Conservation (phyloP, 106 monocot species). For the Agapanthus africanus region DNA sequence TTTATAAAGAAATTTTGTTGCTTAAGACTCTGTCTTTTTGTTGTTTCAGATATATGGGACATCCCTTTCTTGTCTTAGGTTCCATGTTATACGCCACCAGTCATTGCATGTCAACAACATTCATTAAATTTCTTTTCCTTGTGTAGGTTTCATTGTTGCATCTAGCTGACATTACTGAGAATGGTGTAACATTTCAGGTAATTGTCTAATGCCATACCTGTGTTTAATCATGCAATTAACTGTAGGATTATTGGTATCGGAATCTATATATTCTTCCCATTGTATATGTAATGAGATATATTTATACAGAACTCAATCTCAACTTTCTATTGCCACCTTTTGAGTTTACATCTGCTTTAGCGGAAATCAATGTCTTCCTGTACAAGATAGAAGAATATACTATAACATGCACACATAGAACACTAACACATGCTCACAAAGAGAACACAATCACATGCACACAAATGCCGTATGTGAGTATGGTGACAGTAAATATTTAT, state of each 20-base stretch:
- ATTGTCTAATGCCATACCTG: not conserved
- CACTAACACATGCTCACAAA: too few species aligned
- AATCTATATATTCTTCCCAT: not conserved
- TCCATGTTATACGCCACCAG: not conserved
- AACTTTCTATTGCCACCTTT: not conserved
- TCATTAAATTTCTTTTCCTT: constrained; percentile 4
- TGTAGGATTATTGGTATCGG: not conserved
- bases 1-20: not conserved
- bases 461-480: too few species aligned
- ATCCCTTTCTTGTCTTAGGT: not conserved
- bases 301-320: not conserved
- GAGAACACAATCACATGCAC: too few species aligned
- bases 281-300: not conserved
- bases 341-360: not conserved
- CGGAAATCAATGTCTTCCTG: not conserved
- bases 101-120: not conserved
- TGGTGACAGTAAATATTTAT: too few species aligned
- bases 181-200: constrained; percentile 99
- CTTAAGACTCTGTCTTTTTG: not conserved
- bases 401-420: not conserved
- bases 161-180: constrained; percentile 98
- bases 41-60: not conserved
- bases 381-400: not conserved
- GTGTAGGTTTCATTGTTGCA: constrained; percentile 91
- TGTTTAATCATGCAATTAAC: not conserved